Conservation (phyloP, 257 asterid genomes). For the Eustoma russellianum region DNA sequence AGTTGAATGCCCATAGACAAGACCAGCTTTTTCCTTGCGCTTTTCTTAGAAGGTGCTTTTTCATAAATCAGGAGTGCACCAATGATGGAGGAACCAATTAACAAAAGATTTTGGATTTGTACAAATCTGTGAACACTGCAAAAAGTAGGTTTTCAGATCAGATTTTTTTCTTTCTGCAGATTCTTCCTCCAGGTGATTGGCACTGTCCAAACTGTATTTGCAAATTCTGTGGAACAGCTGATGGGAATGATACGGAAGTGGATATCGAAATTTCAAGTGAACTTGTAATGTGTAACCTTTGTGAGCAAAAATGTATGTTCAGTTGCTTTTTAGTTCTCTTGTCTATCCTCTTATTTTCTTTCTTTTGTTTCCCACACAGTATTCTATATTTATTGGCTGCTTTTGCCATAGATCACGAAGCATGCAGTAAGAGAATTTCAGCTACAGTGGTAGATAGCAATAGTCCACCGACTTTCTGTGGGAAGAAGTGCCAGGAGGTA, state of each 20-base stretch:
- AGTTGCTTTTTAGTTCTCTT: constrained; percentile 12
- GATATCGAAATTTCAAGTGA: constrained; percentile 24
- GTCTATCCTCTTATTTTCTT: neutral
- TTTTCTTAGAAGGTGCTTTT: too few species aligned
- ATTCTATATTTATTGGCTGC: constrained; percentile 8
- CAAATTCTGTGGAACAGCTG: constrained; percentile 61
- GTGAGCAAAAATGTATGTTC: constrained; percentile 68
- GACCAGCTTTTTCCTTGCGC: too few species aligned
- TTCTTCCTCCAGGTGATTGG: constrained; percentile 89
- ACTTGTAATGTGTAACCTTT: constrained; percentile 50
- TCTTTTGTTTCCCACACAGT: neutral
- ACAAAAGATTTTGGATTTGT: too few species aligned
- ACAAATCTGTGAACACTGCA: too few species aligned
- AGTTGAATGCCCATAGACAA: too few species aligned
- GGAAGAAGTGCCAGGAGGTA: constrained; percentile 86
- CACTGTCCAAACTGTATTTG: constrained; percentile 83
- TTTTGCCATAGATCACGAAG: constrained; percentile 54
- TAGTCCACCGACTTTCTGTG: constrained; percentile 43
- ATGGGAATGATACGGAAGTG: constrained; percentile 25
- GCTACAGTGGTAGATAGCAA: constrained; percentile 33
- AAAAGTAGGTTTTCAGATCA: neutral
- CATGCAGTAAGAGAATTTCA: constrained; percentile 42
- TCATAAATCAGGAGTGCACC: too few species aligned
- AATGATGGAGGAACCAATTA: too few species aligned
- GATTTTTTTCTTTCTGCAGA: constrained; percentile 33